Evolutionary conservation across 768 basidiomycete genomes (phyloP), one percentile per base, ranked within the genome.

Genomic region (Steccherinum ochraceum): DNA sequence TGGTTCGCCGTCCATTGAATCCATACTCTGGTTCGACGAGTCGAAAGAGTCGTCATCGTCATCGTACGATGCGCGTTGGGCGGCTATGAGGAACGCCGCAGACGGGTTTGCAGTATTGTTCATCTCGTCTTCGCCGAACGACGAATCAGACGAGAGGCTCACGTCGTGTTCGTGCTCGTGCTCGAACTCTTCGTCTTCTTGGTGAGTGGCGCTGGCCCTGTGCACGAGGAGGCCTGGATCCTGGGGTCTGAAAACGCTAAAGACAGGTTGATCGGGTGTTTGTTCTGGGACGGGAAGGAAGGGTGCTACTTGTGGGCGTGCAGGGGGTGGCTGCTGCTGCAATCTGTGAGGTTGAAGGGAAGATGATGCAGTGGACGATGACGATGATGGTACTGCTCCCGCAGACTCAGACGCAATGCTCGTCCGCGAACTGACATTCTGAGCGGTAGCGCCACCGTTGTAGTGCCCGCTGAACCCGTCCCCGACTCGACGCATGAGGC

Each of bases 1-100:
- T 35, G 30, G 7, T 35, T 77, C 79, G 21, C 65, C 78, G 39
- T 66, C 67, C 23, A 83, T 67, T 4, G 81, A 84, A 58, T 84
- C 82, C 30, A 46, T 46, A 4, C 80, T 81, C 47, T 76, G 76
- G 56, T 44, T 50, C 12, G 49, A 44, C 12, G 80, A 79, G 30
- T 35, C 30, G 20, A 80, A 81, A 2, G 62, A 63, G 16, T 62
- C 67, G 16, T 75, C 76, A 43, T 75, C 75, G 4, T 69, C 67
- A 26, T 72, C 74, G 16, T 60, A 62, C 24, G 69, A 69, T 35
- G 65, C 53, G n/a, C 64, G 60, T 46, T 69, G 68, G 0, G 74
- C 69, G 2, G 79, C 83, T 71, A 86, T 77, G 2, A 89, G 68
- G 66, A 89, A 88, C 1, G 84, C 84, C 1, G 80, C 80, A 7